These are phyloP conservation scores for Pyrus bretschneideri DNA, from an alignment of 306 rosid genomes.

Conservation along the genomic window DNA sequence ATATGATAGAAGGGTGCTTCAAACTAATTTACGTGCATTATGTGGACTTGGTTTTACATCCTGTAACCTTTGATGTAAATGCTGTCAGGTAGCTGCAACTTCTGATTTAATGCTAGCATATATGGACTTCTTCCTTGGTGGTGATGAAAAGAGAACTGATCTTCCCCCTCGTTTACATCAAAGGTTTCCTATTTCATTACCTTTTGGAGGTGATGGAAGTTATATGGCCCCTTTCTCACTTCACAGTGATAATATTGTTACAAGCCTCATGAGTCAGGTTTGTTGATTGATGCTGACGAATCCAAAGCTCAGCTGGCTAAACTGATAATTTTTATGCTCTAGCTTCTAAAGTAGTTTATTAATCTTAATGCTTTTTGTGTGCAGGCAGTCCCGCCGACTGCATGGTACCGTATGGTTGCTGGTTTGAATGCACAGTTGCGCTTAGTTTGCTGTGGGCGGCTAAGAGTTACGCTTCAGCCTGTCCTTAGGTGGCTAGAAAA, in stretches of 20 bases:
- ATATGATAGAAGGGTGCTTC: not conserved
- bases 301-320: not conserved
- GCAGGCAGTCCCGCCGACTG: constrained; percentile 89
- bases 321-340: not conserved
- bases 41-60: not conserved
- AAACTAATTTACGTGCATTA: not conserved
- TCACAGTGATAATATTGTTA: constrained; percentile 81
- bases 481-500: constrained; percentile 87
- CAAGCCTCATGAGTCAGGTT: constrained; percentile 99
- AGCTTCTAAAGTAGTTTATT: not conserved
- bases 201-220: constrained; percentile 97
- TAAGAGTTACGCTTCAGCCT: constrained; percentile 73
- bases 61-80: constrained; percentile 9
- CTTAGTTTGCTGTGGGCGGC: constrained; percentile 79
- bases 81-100: constrained; percentile 78
- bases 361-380: constrained; percentile 4
- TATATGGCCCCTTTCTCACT: constrained; percentile 92
- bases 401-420: constrained; percentile 92
- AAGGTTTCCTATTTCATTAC: constrained; percentile 77
- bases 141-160: constrained; percentile 94
- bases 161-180: constrained; percentile 79
- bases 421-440: constrained; percentile 96
- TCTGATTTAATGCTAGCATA: constrained; percentile 93
- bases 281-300: constrained; percentile 27
- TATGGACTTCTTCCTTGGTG: constrained; percentile 95